Evolutionary conservation across 129 eudicot species (phyloP), one percentile per base, ranked within the genome.

Genomic region (Smallanthus sonchifolius): DNA sequence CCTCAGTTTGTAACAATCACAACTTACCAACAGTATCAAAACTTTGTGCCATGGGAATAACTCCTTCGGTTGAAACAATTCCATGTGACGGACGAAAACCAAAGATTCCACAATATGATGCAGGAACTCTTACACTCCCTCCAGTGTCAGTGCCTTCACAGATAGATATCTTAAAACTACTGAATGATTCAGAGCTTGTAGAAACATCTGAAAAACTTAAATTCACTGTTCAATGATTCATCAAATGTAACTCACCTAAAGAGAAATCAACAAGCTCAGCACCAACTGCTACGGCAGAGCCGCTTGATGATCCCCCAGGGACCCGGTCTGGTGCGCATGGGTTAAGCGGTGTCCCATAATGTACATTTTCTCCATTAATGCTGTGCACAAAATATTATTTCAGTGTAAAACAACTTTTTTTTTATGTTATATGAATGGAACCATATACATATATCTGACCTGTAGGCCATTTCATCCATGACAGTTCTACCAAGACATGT

Each of bases 401-500:
- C 19, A 43, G 6, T 2, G 48, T 63, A 10, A 57, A 56, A 77
- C 36, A 14, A 65, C 24, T 2, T 10, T 48, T 9, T 37, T 43
- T 16, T 28, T 37, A 40, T n/a, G 48, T n/a, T 4, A 17, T 40
- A 65, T 65, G 15, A 16, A 39, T 39, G 10, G 52, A 13, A n/a
- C 24, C 30, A 17, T 65, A 43, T 59, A 20, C 34, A 16, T 68
- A 17, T 75, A 16, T 64, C 77, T 73, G 80, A 92, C 98, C 98
- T 92, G 88, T 92, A 92, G 67, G 98, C 98, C 98, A 92, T 89
- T 87, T 92, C 98, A 87, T 92, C 98, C 98, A 92, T 89, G 73
- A 81, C 56, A 72, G 98, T 92, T 89, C 78, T 87, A 32, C 95
- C 98, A 19, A 84, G 86, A 83, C 95, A 87, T 42, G 87, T 92